These are phyloP conservation scores for Claviceps sp. DNA, from an alignment of 2,329 filamentous ascomycete genomes.

Conservation along the genomic window DNA sequence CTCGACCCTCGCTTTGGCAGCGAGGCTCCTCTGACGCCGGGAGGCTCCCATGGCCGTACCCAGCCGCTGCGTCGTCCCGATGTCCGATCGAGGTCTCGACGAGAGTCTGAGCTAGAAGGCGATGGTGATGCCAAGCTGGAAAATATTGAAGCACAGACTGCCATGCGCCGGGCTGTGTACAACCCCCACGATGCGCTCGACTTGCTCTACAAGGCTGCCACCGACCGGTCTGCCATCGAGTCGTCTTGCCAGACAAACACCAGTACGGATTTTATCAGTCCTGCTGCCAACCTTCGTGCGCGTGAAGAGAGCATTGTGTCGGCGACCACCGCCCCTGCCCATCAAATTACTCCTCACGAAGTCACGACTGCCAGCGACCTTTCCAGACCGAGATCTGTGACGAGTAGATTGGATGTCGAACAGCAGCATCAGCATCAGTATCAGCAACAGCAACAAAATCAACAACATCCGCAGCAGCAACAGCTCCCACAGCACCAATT, in stretches of 20 bases:
- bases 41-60: conserved; percentile 49
- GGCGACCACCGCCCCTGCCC: conserved; percentile 9
- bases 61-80: conserved; percentile 54
- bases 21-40: conserved; percentile 47
- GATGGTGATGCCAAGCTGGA: conserved; percentile 49
- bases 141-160: conserved; percentile 50
- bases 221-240: conserved; percentile 37
- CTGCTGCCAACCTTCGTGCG: conserved; percentile 14
- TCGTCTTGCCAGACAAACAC: conserved; percentile 1
- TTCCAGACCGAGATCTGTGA: conserved; percentile 7
- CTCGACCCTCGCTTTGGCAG: conserved; percentile 34
- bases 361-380: neutral
- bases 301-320: conserved; percentile 19
- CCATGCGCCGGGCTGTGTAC: conserved; percentile 63
- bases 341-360: conserved; percentile 8
- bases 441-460: neutral
- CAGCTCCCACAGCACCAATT: neutral
- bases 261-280: conserved; percentile 10
- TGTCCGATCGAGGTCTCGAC: conserved; percentile 15
- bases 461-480: neutral
- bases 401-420: conserved; percentile 6
- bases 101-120: conserved; percentile 27
- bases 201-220: conserved; percentile 76
- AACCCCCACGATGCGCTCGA: conserved; percentile 88
- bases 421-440: neutral